Percentiles rank a stretch among this genome's conserved stretches.
Conservation (phyloP, 352 stramenopile species). For the Aphanomyces euteiches region DNA sequence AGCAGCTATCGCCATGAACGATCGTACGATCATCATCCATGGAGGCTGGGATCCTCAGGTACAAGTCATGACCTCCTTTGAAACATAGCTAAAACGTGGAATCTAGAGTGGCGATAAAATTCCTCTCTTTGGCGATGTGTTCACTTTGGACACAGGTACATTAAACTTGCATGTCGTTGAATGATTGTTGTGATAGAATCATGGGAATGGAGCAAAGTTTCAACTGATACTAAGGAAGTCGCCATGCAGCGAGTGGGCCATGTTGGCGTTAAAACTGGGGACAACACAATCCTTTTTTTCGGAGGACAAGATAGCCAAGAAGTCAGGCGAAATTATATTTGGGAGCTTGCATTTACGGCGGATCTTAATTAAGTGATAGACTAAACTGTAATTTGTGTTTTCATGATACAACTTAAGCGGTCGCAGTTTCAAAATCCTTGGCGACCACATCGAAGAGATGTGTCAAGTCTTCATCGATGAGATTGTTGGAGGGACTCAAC, state of each 20-base stretch:
- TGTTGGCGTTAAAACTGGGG: constrained; percentile 51
- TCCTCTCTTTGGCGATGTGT: constrained; percentile 86
- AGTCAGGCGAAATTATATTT: constrained; percentile 75
- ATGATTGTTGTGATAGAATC: neutral
- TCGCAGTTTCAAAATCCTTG: constrained; percentile 18
- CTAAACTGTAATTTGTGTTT: neutral
- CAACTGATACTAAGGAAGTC: constrained; percentile 37
- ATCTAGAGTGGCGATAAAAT: constrained; percentile 36
- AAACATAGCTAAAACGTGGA: constrained; percentile 30
- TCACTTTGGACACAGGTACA: constrained; percentile 85
- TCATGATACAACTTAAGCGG: neutral
- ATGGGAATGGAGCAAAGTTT: constrained; percentile 80
- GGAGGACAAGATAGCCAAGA: constrained; percentile 80
- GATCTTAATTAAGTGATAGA: constrained; percentile 2
- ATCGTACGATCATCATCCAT: constrained; percentile 87
- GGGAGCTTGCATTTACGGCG: constrained; percentile 48
- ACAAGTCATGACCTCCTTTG: constrained; percentile 18
- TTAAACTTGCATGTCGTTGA: constrained; percentile 32
- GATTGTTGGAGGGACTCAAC: neutral
- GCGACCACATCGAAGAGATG: constrained; percentile 27
- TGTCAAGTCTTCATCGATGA: constrained; percentile 27
- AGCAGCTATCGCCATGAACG: constrained; percentile 80
- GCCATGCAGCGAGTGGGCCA: constrained; percentile 74
- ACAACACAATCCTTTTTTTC: constrained; percentile 78
- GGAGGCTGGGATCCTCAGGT: constrained; percentile 92